A percentile compares a stretch with the other conserved stretches of the same genome.
These are phyloP conservation scores for Clitoria ternatea DNA, from an alignment of 306 rosid genomes.

Conservation along the genomic window DNA sequence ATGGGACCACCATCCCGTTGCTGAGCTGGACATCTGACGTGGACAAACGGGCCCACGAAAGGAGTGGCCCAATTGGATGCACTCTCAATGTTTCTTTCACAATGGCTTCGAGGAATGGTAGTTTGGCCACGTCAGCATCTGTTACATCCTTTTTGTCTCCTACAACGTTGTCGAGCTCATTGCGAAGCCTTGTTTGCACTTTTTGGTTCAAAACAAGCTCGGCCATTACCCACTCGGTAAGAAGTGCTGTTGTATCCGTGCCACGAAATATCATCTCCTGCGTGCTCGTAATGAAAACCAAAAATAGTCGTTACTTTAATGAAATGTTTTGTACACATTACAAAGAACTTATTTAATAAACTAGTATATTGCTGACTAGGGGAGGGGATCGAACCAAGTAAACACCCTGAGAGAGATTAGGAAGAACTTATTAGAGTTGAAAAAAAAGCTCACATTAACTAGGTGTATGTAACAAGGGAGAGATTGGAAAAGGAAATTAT, in stretches of 20 bases:
- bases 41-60: conserved; percentile 57
- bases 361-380: background rate
- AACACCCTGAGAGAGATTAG: no score
- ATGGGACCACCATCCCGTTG: conserved; percentile 51
- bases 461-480: no score
- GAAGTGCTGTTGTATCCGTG: conserved; percentile 44
- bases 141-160: conserved; percentile 26
- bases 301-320: background rate
- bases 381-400: background rate
- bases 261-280: conserved; percentile 61
- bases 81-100: conserved; percentile 40
- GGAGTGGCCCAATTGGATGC: conserved; percentile 55
- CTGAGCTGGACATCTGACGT: conserved; percentile 51
- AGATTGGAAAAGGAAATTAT: no score
- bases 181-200: conserved; percentile 27
- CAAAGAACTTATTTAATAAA: background rate
- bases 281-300: background rate
- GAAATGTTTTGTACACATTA: background rate
- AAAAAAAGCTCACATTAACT: no score
- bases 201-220: conserved; percentile 38
- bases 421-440: no score
- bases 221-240: conserved; percentile 48
- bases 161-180: conserved; percentile 20
- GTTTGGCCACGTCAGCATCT: conserved; percentile 30
- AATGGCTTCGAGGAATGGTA: conserved; percentile 38